phyloP scores from a whole-genome alignment of 1,284 basidiomycete genomes.

The Limonomyces culmigenus region DNA sequence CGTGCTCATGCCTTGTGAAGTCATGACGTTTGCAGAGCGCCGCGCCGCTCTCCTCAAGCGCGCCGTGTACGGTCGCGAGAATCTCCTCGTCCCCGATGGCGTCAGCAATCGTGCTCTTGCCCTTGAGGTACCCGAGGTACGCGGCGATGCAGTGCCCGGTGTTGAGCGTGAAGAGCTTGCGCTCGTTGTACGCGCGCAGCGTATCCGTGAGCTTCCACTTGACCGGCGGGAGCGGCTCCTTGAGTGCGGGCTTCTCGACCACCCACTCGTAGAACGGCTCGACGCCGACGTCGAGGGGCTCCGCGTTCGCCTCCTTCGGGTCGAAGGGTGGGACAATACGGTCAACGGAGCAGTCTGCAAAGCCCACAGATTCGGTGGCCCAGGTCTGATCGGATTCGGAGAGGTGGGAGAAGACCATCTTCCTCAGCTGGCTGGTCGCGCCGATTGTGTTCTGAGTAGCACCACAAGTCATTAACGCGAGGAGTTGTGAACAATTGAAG shows the following conservation, averaged over 20 bases:
- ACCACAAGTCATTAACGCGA: background rate
- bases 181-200: conserved; percentile 21
- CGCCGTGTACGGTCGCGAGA: conserved; percentile 8
- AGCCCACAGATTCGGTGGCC: too few relatives aligned
- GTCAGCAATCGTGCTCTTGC: conserved; percentile 15
- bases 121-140: conserved; percentile 19
- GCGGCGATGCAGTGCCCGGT: conserved; percentile 21
- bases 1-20: conserved; percentile 14
- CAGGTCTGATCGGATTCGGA: too few relatives aligned
- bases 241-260: conserved; percentile 17
- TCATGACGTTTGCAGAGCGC: conserved; percentile 12
- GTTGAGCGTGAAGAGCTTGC: conserved; percentile 25
- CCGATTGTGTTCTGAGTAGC: conserved; percentile 17
- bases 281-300: conserved; percentile 23
- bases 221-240: conserved; percentile 12
- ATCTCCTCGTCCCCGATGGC: conserved; percentile 12
- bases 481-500: background rate
- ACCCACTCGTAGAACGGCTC: conserved; percentile 25
- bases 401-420: conserved; percentile 15
- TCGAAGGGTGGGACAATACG: conserved; percentile 21
- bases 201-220: conserved; percentile 16
- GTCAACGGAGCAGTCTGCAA: conserved; percentile 25
- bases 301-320: conserved; percentile 7
- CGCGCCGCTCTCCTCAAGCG: conserved; percentile 13
- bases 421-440: conserved; percentile 16